Conservation (phyloP, 2,329 filamentous ascomycete genomes). For the Cercospora brassicicola region DNA sequence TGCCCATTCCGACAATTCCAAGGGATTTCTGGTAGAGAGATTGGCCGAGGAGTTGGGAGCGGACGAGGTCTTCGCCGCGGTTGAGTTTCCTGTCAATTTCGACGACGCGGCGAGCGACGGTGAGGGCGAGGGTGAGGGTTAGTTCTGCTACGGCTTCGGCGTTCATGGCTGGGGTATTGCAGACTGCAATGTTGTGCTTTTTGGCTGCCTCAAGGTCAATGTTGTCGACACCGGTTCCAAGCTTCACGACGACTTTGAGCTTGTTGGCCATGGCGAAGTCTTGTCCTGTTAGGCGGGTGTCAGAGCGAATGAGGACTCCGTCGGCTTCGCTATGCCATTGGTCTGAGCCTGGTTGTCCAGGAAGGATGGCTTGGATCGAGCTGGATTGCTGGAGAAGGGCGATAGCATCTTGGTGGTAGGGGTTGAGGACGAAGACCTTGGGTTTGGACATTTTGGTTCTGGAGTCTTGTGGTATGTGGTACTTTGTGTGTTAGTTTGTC, state of each 20-base stretch:
- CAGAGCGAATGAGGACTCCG: conserved; percentile 31
- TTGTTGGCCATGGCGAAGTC: conserved; percentile 33
- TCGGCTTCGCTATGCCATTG: conserved; percentile 30
- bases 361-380: conserved; percentile 28
- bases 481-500: not conserved
- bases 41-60: conserved; percentile 34
- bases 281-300: conserved; percentile 27
- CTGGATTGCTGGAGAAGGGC: conserved; percentile 18
- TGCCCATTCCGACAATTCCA: conserved; percentile 45
- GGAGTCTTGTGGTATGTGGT: not conserved
- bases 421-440: conserved; percentile 31
- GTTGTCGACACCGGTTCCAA: conserved; percentile 51
- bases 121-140: conserved; percentile 37
- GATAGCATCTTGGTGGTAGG: conserved; percentile 36
- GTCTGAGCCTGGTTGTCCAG: conserved; percentile 19
- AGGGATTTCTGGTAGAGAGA: conserved; percentile 39
- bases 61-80: conserved; percentile 29
- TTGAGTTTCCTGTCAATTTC: conserved; percentile 35
- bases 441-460: conserved; percentile 2
- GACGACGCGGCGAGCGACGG: conserved; percentile 36
- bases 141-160: conserved; percentile 44
- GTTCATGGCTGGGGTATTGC: conserved; percentile 50
- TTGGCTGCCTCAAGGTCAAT: conserved; percentile 50
- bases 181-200: conserved; percentile 48
- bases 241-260: conserved; percentile 49